Evolutionary conservation across 2,329 filamentous ascomycete genomes (phyloP).

Genomic region (Ceratocystis alfenasii): DNA sequence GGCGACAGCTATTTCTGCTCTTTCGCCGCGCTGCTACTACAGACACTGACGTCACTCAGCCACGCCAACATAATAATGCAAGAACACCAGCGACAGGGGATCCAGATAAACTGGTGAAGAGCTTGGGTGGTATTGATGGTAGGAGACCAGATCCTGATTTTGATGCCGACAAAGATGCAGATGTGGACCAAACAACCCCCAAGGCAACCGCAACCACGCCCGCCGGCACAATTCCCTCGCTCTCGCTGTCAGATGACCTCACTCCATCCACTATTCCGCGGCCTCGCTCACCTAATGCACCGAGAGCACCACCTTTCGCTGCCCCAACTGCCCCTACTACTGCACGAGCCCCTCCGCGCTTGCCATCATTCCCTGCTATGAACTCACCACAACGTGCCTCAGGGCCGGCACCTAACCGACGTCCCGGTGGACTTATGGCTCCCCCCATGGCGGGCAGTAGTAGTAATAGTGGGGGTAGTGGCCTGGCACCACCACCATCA

Average conservation of each 20-base stretch:
- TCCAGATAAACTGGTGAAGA: no score
- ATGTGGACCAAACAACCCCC: conserved; percentile 39
- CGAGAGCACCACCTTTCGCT: conserved; percentile 22
- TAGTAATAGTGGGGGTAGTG: conserved; percentile 23
- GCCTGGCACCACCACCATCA: conserved; percentile 45
- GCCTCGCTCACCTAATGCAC: conserved; percentile 17
- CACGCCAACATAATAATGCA: neutral
- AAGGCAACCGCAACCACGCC: conserved; percentile 33
- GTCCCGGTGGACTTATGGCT: conserved; percentile 26
- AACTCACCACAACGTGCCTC: conserved; percentile 42
- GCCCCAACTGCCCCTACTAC: conserved; percentile 25
- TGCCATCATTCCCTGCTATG: conserved; percentile 38
- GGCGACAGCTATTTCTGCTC: conserved; percentile 30
- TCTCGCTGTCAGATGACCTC: conserved; percentile 34
- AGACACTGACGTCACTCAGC: neutral
- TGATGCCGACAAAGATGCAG: conserved; percentile 24
- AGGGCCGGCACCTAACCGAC: conserved; percentile 28
- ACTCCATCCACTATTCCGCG: conserved; percentile 22
- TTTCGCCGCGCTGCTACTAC: neutral
- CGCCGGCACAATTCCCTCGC: conserved; percentile 33
- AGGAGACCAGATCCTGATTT: neutral
- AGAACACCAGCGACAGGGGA: no score
- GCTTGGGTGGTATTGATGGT: no score
- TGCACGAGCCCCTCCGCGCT: conserved; percentile 28
- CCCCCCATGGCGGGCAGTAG: conserved; percentile 22